phyloP scores from a whole-genome alignment of 345 rosid species.

The Rubroshorea leprosula region DNA sequence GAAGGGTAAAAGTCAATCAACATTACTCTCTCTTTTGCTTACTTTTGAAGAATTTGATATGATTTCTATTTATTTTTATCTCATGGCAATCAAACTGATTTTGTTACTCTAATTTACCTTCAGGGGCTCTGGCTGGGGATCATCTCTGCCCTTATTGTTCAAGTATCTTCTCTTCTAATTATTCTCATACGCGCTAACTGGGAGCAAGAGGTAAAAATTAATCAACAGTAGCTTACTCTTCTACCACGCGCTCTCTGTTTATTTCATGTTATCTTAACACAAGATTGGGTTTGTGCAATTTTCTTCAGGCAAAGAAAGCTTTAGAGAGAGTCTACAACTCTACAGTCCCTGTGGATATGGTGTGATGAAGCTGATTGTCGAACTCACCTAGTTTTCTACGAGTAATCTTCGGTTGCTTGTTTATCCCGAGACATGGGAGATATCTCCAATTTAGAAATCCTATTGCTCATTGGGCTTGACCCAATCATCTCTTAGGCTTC shows the following conservation, averaged over 20 bases:
- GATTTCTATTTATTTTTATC: too few species aligned
- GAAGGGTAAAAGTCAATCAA: background rate
- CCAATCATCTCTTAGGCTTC: too few species aligned
- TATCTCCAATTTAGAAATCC: too few species aligned
- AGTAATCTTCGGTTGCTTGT: too few species aligned
- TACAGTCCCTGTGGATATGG: conserved; percentile 4
- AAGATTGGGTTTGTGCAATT: background rate
- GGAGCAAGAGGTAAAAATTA: background rate
- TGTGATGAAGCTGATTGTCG: conserved; percentile 9
- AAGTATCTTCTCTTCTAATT: conserved; percentile 17
- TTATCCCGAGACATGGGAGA: too few species aligned
- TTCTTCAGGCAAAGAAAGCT: conserved; percentile 35
- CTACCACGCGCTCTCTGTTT: background rate
- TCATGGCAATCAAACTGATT: too few species aligned
- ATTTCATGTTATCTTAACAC: background rate
- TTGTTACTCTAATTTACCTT: too few species aligned
- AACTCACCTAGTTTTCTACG: too few species aligned
- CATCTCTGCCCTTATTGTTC: conserved; percentile 34
- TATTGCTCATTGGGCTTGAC: too few species aligned
- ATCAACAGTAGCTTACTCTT: background rate
- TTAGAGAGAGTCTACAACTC: conserved; percentile 18
- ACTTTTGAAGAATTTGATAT: background rate
- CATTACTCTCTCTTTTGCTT: background rate
- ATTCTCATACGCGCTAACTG: background rate
- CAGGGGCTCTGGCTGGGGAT: conserved; percentile 54